Percentiles rank a stretch among this genome's conserved stretches.
These are phyloP conservation scores for Verbascum thapsus DNA, from an alignment of 257 asterid genomes.

Conservation along the genomic window DNA sequence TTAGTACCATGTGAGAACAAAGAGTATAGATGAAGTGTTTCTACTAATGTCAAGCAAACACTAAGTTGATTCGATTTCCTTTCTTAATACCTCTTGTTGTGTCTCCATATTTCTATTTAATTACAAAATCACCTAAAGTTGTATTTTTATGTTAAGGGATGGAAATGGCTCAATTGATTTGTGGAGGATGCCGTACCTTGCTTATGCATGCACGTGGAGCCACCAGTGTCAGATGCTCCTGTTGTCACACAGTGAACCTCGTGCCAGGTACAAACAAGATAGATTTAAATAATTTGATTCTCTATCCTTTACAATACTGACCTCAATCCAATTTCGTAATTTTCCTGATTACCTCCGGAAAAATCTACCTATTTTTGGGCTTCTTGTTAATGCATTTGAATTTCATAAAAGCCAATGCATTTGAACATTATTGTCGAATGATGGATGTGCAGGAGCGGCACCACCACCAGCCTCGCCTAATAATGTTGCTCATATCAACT, in stretches of 20 bases:
- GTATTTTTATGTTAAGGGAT: conserved; percentile 49
- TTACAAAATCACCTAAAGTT: conserved; percentile 3
- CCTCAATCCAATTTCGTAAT: too few relatives aligned
- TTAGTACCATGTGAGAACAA: too few relatives aligned
- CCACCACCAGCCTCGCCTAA: conserved; percentile 48
- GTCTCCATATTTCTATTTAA: not conserved
- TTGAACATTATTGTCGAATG: conserved; percentile 25
- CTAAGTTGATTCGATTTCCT: too few relatives aligned
- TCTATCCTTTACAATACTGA: not conserved
- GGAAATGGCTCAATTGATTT: conserved; percentile 91
- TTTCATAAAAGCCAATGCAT: not conserved
- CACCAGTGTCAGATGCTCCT: conserved; percentile 88
- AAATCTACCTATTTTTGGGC: not conserved
- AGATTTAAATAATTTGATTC: conserved; percentile 12
- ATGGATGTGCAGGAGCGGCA: conserved; percentile 43
- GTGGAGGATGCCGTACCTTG: conserved; percentile 90
- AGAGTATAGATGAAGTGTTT: too few relatives aligned
- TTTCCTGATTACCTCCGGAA: too few relatives aligned
- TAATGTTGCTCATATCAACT: conserved; percentile 78
- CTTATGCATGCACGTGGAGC: conserved; percentile 94
- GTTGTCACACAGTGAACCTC: conserved; percentile 85
- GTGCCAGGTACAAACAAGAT: conserved; percentile 68
- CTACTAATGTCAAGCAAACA: too few relatives aligned
- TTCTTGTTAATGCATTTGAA: too few relatives aligned
- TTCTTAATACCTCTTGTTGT: not conserved